phyloP scores from a whole-genome alignment of 2,329 filamentous ascomycete genomes.

The Dothideomycetes sp. region DNA sequence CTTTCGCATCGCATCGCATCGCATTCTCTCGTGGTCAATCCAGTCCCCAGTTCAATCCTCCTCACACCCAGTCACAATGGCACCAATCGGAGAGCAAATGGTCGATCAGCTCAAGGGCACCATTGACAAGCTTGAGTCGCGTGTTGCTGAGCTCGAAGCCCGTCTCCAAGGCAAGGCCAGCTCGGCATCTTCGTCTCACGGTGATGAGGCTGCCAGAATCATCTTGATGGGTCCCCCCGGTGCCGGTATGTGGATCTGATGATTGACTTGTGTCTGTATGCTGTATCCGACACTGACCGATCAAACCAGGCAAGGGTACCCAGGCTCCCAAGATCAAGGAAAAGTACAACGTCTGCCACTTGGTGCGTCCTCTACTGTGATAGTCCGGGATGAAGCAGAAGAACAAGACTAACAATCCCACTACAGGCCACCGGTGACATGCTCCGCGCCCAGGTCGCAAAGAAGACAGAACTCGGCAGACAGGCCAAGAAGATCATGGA shows the following conservation, averaged over 20 bases:
- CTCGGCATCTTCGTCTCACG: constrained; percentile 41
- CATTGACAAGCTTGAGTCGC: constrained; percentile 72
- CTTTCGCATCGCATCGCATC: no score
- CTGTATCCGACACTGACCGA: no score
- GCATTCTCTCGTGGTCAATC: neutral
- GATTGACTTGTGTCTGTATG: constrained; percentile 2
- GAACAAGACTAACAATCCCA: constrained; percentile 5
- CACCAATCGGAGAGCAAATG: constrained; percentile 70
- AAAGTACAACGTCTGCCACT: constrained; percentile 91
- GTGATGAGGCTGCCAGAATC: constrained; percentile 69
- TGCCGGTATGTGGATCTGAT: constrained; percentile 60
- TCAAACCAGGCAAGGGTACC: constrained; percentile 96
- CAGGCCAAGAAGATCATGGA: constrained; percentile 99
- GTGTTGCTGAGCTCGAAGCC: constrained; percentile 76
- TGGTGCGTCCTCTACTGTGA: constrained; percentile 49
- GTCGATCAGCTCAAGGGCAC: constrained; percentile 78
- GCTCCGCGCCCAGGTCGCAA: constrained; percentile 94
- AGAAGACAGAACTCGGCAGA: constrained; percentile 87
- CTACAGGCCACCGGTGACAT: constrained; percentile 91
- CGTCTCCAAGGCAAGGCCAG: constrained; percentile 44
- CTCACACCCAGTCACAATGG: constrained; percentile 52
- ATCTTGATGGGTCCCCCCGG: constrained; percentile 95
- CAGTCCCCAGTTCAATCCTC: constrained; percentile 1
- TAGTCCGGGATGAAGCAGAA: neutral
- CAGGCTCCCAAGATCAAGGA: constrained; percentile 98